A percentile compares a stretch with the other conserved stretches of the same genome.
Conservation (phyloP, 2,329 filamentous ascomycete species). For the Dactylellina leptospora region DNA sequence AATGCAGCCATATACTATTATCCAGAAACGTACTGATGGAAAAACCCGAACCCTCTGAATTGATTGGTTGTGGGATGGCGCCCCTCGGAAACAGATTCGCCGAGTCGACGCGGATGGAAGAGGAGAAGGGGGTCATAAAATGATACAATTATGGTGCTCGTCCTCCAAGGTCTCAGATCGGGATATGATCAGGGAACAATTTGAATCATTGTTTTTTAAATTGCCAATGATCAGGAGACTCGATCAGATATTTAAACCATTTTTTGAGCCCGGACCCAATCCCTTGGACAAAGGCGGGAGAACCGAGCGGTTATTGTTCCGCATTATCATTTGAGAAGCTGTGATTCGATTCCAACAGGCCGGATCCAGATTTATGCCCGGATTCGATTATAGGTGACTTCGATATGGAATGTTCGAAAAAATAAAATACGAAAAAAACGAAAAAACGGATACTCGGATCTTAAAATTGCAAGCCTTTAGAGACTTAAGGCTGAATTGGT, state of each 20-base stretch:
- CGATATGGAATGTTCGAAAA: slow-evolving; percentile 47
- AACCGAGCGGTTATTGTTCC: slow-evolving; percentile 53
- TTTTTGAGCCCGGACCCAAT: slow-evolving; percentile 51
- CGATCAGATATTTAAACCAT: slow-evolving; percentile 50
- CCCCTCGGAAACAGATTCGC: slow-evolving; percentile 47
- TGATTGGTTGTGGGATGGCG: slow-evolving; percentile 27
- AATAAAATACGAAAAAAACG: slow-evolving; percentile 24
- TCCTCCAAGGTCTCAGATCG: slow-evolving; percentile 49
- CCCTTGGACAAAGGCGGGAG: slow-evolving; percentile 53
- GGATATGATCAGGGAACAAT: slow-evolving; percentile 47
- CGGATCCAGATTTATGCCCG: slow-evolving; percentile 45
- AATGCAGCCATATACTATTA: slow-evolving; percentile 21
- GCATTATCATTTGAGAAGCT: slow-evolving; percentile 50
- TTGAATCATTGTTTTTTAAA: slow-evolving; percentile 50
- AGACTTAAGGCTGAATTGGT: neutral
- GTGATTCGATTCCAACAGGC: slow-evolving; percentile 47
- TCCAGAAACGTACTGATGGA: slow-evolving; percentile 52
- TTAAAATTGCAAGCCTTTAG: neutral
- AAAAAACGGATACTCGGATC: neutral
- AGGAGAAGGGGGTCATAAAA: slow-evolving; percentile 12
- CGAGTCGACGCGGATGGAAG: slow-evolving; percentile 37
- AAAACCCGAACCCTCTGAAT: slow-evolving; percentile 44
- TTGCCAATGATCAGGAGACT: slow-evolving; percentile 47
- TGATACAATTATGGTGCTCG: slow-evolving; percentile 33
- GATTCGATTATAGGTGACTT: slow-evolving; percentile 32